A percentile compares a stretch with the other conserved stretches of the same genome.
These are phyloP conservation scores for Mycena filopes DNA, from an alignment of 768 basidiomycete species.

Conservation along the genomic window DNA sequence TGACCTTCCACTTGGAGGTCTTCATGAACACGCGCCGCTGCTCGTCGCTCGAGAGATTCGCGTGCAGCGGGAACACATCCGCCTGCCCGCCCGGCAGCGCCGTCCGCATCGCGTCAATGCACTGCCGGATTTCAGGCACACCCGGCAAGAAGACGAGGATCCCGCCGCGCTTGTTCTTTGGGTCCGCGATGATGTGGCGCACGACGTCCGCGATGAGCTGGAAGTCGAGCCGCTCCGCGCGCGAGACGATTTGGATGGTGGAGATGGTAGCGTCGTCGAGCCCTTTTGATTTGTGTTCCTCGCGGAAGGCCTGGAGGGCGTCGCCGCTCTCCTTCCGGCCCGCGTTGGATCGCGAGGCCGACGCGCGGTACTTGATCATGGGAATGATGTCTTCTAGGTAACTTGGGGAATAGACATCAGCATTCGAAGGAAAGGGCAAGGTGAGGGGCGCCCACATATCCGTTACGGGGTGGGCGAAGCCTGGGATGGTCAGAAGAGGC, in stretches of 20 bases:
- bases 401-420: slow-evolving; percentile 46
- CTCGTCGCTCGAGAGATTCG: slow-evolving; percentile 87
- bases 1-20: slow-evolving; percentile 79
- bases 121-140: slow-evolving; percentile 86
- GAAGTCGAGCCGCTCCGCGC: slow-evolving; percentile 74
- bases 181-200: slow-evolving; percentile 63
- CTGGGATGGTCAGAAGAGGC: slow-evolving; percentile 86
- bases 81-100: slow-evolving; percentile 47
- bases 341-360: slow-evolving; percentile 41
- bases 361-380: slow-evolving; percentile 63
- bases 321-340: slow-evolving; percentile 54
- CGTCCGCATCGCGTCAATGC: slow-evolving; percentile 67
- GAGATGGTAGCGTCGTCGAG: slow-evolving; percentile 61
- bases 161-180: slow-evolving; percentile 62
- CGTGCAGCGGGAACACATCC: slow-evolving; percentile 84
- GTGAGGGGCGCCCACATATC: slow-evolving; percentile 67
- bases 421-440: background rate
- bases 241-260: slow-evolving; percentile 69
- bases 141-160: slow-evolving; percentile 93
- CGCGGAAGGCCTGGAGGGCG: slow-evolving; percentile 56
- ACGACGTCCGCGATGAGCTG: slow-evolving; percentile 78
- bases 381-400: slow-evolving; percentile 87
- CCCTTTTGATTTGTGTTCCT: slow-evolving; percentile 61
- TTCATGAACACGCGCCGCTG: slow-evolving; percentile 81
- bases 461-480: slow-evolving; percentile 79